Conservation (phyloP, 179 eudicot species). For the Vitellaria paradoxa region DNA sequence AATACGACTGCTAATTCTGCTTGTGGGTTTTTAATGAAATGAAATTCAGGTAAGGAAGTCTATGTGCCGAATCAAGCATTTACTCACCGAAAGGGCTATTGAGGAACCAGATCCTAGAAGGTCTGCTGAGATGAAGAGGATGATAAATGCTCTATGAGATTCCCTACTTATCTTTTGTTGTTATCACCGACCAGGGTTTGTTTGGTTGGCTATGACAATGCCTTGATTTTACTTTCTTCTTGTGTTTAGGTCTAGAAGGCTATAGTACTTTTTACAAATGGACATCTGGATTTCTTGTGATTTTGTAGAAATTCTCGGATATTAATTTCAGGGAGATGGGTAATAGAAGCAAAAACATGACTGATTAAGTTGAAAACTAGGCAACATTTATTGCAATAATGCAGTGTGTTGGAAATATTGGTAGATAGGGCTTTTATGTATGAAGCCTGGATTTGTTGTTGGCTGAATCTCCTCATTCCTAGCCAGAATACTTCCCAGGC, state of each 20-base stretch:
- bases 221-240: not conserved
- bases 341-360: not conserved
- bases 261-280: not conserved
- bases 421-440: no score
- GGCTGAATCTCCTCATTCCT: no score
- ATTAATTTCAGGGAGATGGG: not conserved
- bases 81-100: constrained; percentile 84
- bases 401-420: no score
- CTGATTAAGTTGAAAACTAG: not conserved
- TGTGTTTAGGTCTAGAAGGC: no score
- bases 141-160: constrained; percentile 63
- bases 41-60: constrained; percentile 71
- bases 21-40: constrained; percentile 1
- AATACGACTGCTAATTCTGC: not conserved
- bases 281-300: not conserved
- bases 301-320: not conserved
- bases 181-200: not conserved
- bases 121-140: constrained; percentile 79
- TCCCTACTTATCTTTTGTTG: not conserved
- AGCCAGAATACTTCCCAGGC: no score
- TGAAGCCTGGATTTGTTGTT: no score
- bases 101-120: constrained; percentile 89
- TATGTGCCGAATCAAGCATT: constrained; percentile 90
- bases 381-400: not conserved
- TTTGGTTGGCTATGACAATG: not conserved